Evolutionary conservation across 2,329 filamentous ascomycete species (phyloP), one percentile per base, ranked within the genome.

Genomic region (Aspergillus unguis): DNA sequence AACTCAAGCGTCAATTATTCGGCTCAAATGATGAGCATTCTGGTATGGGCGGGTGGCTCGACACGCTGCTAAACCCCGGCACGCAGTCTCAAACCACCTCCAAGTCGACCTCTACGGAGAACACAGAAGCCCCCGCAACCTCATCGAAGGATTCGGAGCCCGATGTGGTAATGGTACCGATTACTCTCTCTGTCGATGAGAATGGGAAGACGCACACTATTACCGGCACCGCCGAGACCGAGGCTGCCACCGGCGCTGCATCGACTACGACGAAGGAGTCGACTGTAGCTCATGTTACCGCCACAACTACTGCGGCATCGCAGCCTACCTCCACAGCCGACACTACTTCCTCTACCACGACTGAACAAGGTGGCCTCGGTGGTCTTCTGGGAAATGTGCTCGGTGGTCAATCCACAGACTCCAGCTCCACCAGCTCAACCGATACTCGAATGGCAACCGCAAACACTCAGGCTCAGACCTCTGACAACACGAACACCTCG

Each of bases 1-100:
- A 67, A n/a, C 53, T 71, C 44, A 70, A 68, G 58, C 61, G 66
- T 43, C 54, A 58, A 33, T 40, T 59, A 36, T 40, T 59, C 32
- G 53, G 53, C 53, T 49, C 35, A 2, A 38, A 40, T 33, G 25
- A 33, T 29, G 31, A 51, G 29, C 7, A 41, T n/a, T 51, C 28
- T 17, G 27, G 28, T 10, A 25, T 40, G n/a, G n/a, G 17, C 11
- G 40, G 46, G 5, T 53, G 50, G 29, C 36, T 55, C 10, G 46
- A 46, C 2, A 45, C 51, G 11, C 25, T 53, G n/a, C 26, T 49
- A 6, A 45, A 36, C 33, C 25, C 40, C 2, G 47, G 23, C 23
- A 42, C 40, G 29, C 27, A 17, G 25, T 32, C 44, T 35, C 35
- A 27, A 23, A 45, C 35, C 3, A 48, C 50, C 6, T 31, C 54